These are phyloP conservation scores for Trichophyton schoenleinii DNA, from an alignment of 2,329 filamentous ascomycete species.

Conservation along the genomic window DNA sequence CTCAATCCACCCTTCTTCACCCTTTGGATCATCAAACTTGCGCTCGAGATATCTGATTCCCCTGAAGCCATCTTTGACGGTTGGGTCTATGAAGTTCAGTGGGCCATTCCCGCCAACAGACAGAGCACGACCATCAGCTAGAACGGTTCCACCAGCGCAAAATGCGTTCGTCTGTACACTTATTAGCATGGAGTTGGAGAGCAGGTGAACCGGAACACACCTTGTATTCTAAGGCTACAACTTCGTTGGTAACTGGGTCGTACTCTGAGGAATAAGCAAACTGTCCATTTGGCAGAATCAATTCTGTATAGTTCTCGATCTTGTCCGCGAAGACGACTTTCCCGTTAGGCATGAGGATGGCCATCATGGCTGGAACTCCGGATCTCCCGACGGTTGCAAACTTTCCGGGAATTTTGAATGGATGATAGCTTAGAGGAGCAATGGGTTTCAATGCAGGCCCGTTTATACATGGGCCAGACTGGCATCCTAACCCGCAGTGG, in stretches of 20 bases:
- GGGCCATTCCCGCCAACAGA: conserved; percentile 48
- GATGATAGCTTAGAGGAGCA: conserved; percentile 4
- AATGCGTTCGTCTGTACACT: conserved; percentile 43
- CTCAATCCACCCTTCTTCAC: conserved; percentile 44
- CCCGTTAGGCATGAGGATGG: conserved; percentile 47
- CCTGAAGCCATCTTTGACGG: conserved; percentile 46
- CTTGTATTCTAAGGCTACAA: conserved; percentile 38
- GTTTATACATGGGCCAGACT: conserved; percentile 39
- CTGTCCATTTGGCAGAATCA: conserved; percentile 42
- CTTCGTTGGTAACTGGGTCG: conserved; percentile 39
- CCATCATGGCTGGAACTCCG: conserved; percentile 53
- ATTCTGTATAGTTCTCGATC: conserved; percentile 49
- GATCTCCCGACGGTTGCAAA: conserved; percentile 42
- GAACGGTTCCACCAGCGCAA: conserved; percentile 47
- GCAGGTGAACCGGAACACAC: conserved; percentile 8
- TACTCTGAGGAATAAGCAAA: conserved; percentile 51
- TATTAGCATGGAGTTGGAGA: not conserved
- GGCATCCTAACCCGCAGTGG: conserved; percentile 46
- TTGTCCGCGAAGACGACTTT: conserved; percentile 51
- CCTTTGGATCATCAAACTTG: conserved; percentile 31
- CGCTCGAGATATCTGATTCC: conserved; percentile 44
- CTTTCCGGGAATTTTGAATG: conserved; percentile 30
- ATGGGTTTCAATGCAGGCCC: conserved; percentile 5
- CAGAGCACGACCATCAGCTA: conserved; percentile 44
- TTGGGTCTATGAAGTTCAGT: conserved; percentile 43